Base-by-base conservation (phyloP, 108 stramenopile species). In the Epithemia pelagica region DNA sequence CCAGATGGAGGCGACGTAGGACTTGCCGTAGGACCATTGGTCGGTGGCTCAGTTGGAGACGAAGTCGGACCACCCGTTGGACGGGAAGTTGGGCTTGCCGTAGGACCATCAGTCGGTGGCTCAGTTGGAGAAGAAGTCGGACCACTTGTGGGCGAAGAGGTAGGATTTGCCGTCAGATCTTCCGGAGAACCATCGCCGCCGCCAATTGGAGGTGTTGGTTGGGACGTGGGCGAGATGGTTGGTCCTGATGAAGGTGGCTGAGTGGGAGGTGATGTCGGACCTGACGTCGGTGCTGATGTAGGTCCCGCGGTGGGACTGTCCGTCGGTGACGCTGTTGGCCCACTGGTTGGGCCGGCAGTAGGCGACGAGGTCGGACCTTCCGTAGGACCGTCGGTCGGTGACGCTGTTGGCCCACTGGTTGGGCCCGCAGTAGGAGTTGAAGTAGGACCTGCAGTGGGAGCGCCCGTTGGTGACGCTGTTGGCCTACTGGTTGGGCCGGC, bases 1-100 rank as follows among this genome's bases (percentile, higher is more conserved):
- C 19, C 58, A 23, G 58, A 61, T 10, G 67, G 67, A 2, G 59
- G 29, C 1, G 59, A 30, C 5, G 58, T 68, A 23, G 67, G 67
- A 19, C 1, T 1, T 21, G 15, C 10, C n/a, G 46, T 66, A n/a
- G 65, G 54, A 26, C n/a, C 28, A 21, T 2, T 3, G 30, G 29
- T 54, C 3, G 65, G 65, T 26, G 30, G 24, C 1, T 20, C n/a
- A 24, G 46, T 62, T 20, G 61, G 29, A 25, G 5, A 30, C 8
- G 29, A 63, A 23, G 28, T 69, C 19, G 54, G 59, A 24, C 3
- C 23, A 59, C 32, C 59, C 2, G 19, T 54, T 25, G 52, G 46
- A 7, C 29, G 20, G 15, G 64, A 22, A 54, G 29, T 52, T 10
- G 64, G 55, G 2, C 7, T 21, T 2, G 55, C 27, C 27, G 26